phyloP scores from a whole-genome alignment of 1,284 basidiomycete genomes.

The Polyporus tsugae region DNA sequence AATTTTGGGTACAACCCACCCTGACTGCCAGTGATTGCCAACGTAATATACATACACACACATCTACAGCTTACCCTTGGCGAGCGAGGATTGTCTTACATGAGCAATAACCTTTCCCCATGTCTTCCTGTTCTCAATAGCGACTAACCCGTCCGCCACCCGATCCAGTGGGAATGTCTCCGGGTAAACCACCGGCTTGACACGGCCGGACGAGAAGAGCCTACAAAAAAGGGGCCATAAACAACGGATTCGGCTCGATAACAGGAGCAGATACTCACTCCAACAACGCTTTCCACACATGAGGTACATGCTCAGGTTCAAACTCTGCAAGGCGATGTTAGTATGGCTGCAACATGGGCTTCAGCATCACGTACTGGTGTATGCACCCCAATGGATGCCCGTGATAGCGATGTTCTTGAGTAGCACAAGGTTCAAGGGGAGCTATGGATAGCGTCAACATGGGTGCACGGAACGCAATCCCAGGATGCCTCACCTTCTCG shows the following conservation, averaged over 20 bases:
- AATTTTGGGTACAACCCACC: no score
- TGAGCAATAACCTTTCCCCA: conserved; percentile 92
- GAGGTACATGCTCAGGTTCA: conserved; percentile 70
- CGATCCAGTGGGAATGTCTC: conserved; percentile 71
- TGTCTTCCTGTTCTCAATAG: conserved; percentile 83
- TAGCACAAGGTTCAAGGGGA: conserved; percentile 89
- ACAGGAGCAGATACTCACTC: conserved; percentile 51
- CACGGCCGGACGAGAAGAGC: conserved; percentile 70
- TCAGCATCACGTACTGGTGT: conserved; percentile 57
- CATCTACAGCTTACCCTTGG: conserved; percentile 44
- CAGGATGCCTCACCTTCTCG: conserved; percentile 73
- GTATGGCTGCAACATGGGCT: background rate
- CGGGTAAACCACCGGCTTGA: conserved; percentile 80
- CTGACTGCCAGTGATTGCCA: no score
- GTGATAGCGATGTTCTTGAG: conserved; percentile 87
- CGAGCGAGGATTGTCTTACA: conserved; percentile 54
- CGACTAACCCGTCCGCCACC: conserved; percentile 71
- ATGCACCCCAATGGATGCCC: conserved; percentile 90
- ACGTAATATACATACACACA: no score
- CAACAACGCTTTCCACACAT: conserved; percentile 82
- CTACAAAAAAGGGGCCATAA: conserved; percentile 45
- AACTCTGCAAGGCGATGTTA: conserved; percentile 54
- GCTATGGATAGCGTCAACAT: conserved; percentile 47
- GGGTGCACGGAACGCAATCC: background rate
- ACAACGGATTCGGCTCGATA: background rate